These are phyloP conservation scores for Saccharomycopsis guyanensis DNA, from an alignment of 805 yeast species.

Conservation along the genomic window DNA sequence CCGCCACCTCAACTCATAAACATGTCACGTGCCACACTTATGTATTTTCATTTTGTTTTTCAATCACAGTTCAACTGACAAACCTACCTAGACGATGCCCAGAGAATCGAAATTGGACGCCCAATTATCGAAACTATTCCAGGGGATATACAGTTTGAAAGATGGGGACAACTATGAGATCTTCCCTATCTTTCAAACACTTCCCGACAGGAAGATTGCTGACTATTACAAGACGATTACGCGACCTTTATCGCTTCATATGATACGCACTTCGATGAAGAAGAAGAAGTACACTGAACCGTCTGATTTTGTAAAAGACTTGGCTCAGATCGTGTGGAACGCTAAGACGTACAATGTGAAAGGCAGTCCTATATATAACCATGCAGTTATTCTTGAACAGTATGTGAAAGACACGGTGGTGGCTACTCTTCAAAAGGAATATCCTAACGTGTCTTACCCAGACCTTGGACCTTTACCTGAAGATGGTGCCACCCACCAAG, in stretches of 20 bases:
- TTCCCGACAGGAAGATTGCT: slow-evolving; percentile 62
- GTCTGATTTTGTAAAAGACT: slow-evolving; percentile 65
- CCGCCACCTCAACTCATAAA: too few species aligned
- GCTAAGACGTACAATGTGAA: slow-evolving; percentile 78
- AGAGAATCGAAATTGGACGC: too few species aligned
- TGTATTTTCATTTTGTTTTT: too few species aligned
- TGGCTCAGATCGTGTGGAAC: slow-evolving; percentile 84
- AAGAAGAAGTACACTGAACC: slow-evolving; percentile 47
- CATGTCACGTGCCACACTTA: too few species aligned
- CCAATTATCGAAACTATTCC: slow-evolving; percentile 28
- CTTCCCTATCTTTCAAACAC: slow-evolving; percentile 53
- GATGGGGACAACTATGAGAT: slow-evolving; percentile 39
- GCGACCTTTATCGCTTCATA: slow-evolving; percentile 75
- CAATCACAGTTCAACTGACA: too few species aligned
- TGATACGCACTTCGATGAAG: slow-evolving; percentile 54
- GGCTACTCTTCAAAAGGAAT: slow-evolving; percentile 26
- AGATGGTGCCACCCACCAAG: slow-evolving; percentile 22
- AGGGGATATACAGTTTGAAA: slow-evolving; percentile 30
- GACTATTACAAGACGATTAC: slow-evolving; percentile 76
- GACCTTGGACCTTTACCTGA: slow-evolving; percentile 66
- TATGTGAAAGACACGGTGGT: slow-evolving; percentile 32
- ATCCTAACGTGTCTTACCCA: slow-evolving; percentile 30
- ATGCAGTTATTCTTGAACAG: slow-evolving; percentile 48
- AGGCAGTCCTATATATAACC: slow-evolving; percentile 56
- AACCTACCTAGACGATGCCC: too few species aligned